Percentiles rank a stretch among this genome's conserved stretches.
Evolutionary conservation across 2,329 filamentous ascomycete genomes (phyloP).

Genomic region (Aspergillus carbonarius): DNA sequence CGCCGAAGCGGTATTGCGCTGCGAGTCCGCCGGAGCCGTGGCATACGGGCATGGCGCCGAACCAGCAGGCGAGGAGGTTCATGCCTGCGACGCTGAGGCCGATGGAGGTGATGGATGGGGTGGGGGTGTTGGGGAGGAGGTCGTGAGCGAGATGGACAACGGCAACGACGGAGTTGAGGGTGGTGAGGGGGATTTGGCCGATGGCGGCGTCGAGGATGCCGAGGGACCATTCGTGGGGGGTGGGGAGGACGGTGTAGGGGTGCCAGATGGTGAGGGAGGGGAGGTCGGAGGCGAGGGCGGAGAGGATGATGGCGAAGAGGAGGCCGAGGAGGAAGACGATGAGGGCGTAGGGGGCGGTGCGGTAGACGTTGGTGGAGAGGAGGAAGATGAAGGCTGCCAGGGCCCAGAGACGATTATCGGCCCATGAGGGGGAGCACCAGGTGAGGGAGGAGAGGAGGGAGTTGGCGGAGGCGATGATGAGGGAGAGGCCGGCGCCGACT

Average conservation of each 20-base stretch:
- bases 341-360: slow-evolving; percentile 75
- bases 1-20: slow-evolving; percentile 87
- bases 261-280: slow-evolving; percentile 61
- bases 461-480: slow-evolving; percentile 74
- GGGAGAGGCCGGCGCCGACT: slow-evolving; percentile 81
- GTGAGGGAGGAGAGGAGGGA: slow-evolving; percentile 65
- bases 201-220: slow-evolving; percentile 68
- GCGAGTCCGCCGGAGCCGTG: slow-evolving; percentile 90
- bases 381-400: slow-evolving; percentile 71
- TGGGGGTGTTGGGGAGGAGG: slow-evolving; percentile 66
- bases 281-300: slow-evolving; percentile 36
- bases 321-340: slow-evolving; percentile 69
- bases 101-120: slow-evolving; percentile 73
- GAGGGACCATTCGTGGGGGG: slow-evolving; percentile 47
- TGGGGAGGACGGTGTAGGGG: slow-evolving; percentile 54
- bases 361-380: slow-evolving; percentile 63
- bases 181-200: slow-evolving; percentile 85
- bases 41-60: slow-evolving; percentile 92
- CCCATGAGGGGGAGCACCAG: slow-evolving; percentile 65
- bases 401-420: slow-evolving; percentile 78
- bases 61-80: slow-evolving; percentile 85
- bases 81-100: slow-evolving; percentile 79
- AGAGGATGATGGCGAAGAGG: slow-evolving; percentile 58
- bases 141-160: slow-evolving; percentile 77
- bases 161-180: slow-evolving; percentile 88